Percentiles rank a stretch among this genome's conserved stretches.
Evolutionary conservation across 805 yeast genomes (phyloP).

Genomic region (Komagataella mondaviorum): DNA sequence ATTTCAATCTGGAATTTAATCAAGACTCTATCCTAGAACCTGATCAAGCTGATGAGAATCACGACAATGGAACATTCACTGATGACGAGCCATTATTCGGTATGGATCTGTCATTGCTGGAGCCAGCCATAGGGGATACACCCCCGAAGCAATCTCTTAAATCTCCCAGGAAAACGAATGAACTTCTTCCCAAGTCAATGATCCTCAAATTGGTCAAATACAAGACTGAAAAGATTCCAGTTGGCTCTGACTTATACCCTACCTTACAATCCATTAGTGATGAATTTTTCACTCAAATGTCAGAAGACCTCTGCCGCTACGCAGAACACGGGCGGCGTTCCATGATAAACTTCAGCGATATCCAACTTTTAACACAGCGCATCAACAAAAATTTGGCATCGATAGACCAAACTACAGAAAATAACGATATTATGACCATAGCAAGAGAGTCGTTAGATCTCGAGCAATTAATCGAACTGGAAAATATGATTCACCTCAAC

Average conservation of each 20-base stretch:
- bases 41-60: neutral
- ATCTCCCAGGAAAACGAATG: neutral
- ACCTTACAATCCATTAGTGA: constrained; percentile 11
- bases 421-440: constrained; percentile 3
- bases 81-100: neutral
- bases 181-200: neutral
- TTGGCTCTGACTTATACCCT: neutral
- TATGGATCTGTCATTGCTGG: neutral
- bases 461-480: constrained; percentile 14
- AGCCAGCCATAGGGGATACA: neutral
- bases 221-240: neutral
- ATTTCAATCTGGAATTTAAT: neutral
- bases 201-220: neutral
- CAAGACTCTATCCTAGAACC: neutral
- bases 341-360: constrained; percentile 18
- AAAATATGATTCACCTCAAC: constrained; percentile 11
- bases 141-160: neutral
- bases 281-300: constrained; percentile 21
- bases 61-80: neutral
- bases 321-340: constrained; percentile 18
- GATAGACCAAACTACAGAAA: neutral
- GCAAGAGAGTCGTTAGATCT: constrained; percentile 9
- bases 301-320: constrained; percentile 19
- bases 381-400: constrained; percentile 2
- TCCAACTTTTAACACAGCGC: constrained; percentile 19